A percentile compares a stretch with the other conserved stretches of the same genome.
These are phyloP conservation scores for Pyracantha coccinea DNA, from an alignment of 331 rosid species.

Conservation along the genomic window DNA sequence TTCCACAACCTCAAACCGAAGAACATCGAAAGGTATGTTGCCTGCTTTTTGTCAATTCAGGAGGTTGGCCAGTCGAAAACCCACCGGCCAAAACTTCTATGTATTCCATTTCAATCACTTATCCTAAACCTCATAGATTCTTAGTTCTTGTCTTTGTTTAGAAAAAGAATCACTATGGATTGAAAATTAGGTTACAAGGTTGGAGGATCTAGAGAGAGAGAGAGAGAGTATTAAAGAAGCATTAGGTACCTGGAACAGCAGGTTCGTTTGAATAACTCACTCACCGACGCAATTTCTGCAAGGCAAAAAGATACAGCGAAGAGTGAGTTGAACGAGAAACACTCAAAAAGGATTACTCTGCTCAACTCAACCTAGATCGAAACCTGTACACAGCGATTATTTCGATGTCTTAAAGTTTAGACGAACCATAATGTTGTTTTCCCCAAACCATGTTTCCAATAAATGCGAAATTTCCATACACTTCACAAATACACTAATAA, in stretches of 20 bases:
- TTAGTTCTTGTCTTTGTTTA: neutral
- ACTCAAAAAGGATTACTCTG: neutral
- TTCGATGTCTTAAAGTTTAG: neutral
- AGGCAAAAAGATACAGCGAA: neutral
- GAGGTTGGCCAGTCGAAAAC: neutral
- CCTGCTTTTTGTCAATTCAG: neutral
- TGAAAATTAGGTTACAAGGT: too few species aligned
- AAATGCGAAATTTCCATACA: neutral
- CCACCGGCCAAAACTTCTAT: neutral
- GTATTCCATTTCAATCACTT: neutral
- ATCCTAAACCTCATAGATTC: neutral
- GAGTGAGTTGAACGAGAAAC: constrained; percentile 1
- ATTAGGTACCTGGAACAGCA: neutral
- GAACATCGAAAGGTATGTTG: neutral
- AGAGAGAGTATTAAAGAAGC: neutral
- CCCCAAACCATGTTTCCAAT: neutral
- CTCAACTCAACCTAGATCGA: neutral
- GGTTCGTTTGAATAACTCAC: neutral
- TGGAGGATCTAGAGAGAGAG: too few species aligned
- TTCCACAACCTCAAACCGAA: neutral
- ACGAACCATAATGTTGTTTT: neutral
- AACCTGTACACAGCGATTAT: neutral
- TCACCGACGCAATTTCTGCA: neutral
- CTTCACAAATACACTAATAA: neutral
- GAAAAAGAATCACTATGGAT: neutral